Base-by-base conservation (phyloP, 371 early-diverging fungal genomes). In the Mucor velutinosus region DNA sequence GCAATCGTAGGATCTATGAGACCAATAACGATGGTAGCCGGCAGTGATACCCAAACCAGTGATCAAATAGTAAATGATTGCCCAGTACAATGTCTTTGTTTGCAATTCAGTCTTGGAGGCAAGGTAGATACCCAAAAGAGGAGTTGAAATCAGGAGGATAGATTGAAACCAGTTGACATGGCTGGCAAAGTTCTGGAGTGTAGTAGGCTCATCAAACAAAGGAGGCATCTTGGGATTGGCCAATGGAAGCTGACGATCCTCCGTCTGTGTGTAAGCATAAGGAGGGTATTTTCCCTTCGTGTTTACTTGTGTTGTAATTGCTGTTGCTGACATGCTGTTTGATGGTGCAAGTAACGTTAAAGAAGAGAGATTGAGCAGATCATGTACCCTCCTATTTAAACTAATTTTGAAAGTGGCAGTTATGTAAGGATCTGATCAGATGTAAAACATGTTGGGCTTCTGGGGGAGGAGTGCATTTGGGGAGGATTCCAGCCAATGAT, bases 51-150 rank as follows among this genome's bases (percentile, higher is more conserved):
- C 63, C 47, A 97, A 76, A 10, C 92, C 96, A 14, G 96, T 92
- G 67, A 90, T 71, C 70, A 87, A 88, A 78, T 96, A 96, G 78
- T 90, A 96, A n/a, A 87, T 51, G 32, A 93, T 60, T 12, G 92
- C 64, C 90, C 92, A 95, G 60, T 88, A 74, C 41, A 92, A 71
- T 1, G 97, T 97, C 74, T 91, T 88, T 12, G 66, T 60, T 55
- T 75, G 78, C 58, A 95, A 70, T 59, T 83, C 78, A 25, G 91
- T 92, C 15, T 88, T 90, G 19, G 86, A 69, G 45, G 90, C 65
- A 60, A 94, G 95, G 71, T 94, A 94, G 49, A 95, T 69, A n/a
- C 90, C 93, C 62, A 95, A 76, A 45, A 94, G 25, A n/a, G 97
- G 97, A 5, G 94, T 93, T 14, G 84, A 71, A 23, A 84, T 76